Evolutionary conservation across 371 early-diverging fungal species (phyloP).

Genomic region (Fennellomyces sp.): DNA sequence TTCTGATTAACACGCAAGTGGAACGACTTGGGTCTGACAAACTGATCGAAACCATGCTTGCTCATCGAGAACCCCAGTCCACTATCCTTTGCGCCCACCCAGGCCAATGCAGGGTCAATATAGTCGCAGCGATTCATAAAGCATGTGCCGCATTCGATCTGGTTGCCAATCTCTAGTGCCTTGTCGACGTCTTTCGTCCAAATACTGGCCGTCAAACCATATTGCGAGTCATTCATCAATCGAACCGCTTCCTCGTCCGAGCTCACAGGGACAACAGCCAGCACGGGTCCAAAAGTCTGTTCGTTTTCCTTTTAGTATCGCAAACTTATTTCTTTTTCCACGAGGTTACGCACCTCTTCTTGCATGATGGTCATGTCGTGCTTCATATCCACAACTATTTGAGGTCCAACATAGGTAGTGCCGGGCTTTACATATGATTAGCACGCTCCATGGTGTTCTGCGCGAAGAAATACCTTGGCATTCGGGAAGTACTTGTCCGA

Average conservation of each 20-base stretch:
- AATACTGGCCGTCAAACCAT: constrained; percentile 84
- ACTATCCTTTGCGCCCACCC: constrained; percentile 84
- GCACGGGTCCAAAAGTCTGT: constrained; percentile 83
- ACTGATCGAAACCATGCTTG: constrained; percentile 71
- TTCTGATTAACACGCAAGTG: constrained; percentile 47
- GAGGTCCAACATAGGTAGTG: constrained; percentile 77
- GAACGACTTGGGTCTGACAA: constrained; percentile 61
- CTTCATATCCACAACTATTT: constrained; percentile 73
- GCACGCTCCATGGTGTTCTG: not conserved
- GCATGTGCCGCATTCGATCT: constrained; percentile 83
- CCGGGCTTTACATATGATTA: constrained; percentile 33
- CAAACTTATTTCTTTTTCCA: no score
- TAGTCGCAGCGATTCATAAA: constrained; percentile 89
- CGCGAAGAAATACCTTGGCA: constrained; percentile 51
- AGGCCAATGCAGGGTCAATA: constrained; percentile 80
- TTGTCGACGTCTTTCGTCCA: constrained; percentile 75
- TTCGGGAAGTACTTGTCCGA: constrained; percentile 54
- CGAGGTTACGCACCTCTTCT: constrained; percentile 69
- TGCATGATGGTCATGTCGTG: constrained; percentile 80
- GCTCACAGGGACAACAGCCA: constrained; percentile 74
- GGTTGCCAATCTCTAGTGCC: constrained; percentile 66
- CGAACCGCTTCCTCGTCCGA: constrained; percentile 78
- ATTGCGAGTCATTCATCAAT: constrained; percentile 83
- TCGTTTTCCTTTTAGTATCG: not conserved
- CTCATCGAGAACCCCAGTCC: constrained; percentile 77